Evolutionary conservation across 495 filamentous ascomycete species (phyloP).

Genomic region (Trypethelium eluteriae): DNA sequence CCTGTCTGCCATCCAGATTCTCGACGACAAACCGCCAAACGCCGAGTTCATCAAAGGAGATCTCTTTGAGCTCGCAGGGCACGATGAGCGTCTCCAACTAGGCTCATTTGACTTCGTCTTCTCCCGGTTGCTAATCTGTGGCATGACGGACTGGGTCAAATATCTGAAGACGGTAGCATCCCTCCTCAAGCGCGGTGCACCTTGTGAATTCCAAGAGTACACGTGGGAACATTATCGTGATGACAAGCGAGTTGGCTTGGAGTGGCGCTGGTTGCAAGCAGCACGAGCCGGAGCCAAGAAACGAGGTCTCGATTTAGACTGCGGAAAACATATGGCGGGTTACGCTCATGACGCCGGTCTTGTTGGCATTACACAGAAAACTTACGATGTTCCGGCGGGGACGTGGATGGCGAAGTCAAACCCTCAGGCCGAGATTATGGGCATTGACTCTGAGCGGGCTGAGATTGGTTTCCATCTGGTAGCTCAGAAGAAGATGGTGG

Average conservation of each 20-base stretch:
- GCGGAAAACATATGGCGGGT: not conserved
- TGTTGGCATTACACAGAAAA: not conserved
- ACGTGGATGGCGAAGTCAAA: not conserved
- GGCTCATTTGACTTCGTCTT: conserved; percentile 13
- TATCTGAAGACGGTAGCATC: conserved; percentile 9
- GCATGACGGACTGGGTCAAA: conserved; percentile 12
- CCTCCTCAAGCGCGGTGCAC: conserved; percentile 9
- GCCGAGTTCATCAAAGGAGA: conserved; percentile 11
- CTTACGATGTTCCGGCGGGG: not conserved
- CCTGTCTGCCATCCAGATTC: conserved; percentile 1
- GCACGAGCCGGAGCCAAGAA: not conserved
- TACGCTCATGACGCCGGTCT: not conserved
- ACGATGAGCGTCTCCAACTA: conserved; percentile 6
- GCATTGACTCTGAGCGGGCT: not conserved
- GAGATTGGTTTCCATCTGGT: not conserved
- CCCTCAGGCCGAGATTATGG: not conserved
- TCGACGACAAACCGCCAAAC: conserved; percentile 7
- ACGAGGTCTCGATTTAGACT: not conserved
- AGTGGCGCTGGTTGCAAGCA: conserved; percentile 1
- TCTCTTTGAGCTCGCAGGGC: conserved; percentile 2
- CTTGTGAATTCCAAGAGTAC: conserved; percentile 7
- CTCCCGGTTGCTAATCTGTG: conserved; percentile 7
- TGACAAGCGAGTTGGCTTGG: not conserved
- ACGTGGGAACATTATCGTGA: not conserved
- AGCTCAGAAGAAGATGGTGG: not conserved